A percentile compares a stretch with the other conserved stretches of the same genome.
Conservation (phyloP, 805 yeast species). For the Candida lessepsii region DNA sequence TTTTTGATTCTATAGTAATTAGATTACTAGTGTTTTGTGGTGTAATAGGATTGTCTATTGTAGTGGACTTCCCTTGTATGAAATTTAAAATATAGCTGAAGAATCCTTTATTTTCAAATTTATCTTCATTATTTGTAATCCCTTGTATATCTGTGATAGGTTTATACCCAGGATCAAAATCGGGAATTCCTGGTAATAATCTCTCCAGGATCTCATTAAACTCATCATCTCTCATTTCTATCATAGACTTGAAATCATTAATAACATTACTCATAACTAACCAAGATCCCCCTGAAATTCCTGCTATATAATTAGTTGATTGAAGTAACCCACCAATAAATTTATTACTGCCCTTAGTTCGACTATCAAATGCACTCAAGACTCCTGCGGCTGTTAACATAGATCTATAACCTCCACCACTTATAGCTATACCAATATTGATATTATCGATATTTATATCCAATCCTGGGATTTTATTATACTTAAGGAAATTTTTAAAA, state of each 20-base stretch:
- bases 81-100: not conserved
- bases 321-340: constrained; percentile 12
- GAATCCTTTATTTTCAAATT: not conserved
- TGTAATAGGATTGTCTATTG: not conserved
- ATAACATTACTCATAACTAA: constrained; percentile 47
- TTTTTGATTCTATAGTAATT: constrained; percentile 6
- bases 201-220: constrained; percentile 48
- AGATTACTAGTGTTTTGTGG: not conserved
- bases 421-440: constrained; percentile 40
- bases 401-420: constrained; percentile 59
- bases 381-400: constrained; percentile 61
- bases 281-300: constrained; percentile 77
- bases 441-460: constrained; percentile 13
- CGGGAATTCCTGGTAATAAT: constrained; percentile 57
- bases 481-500: constrained; percentile 16
- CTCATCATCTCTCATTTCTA: constrained; percentile 19
- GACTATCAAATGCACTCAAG: constrained; percentile 47
- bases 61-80: not conserved
- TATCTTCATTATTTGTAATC: no score
- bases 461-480: constrained; percentile 28
- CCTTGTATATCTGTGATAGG: no score
- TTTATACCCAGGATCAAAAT: constrained; percentile 36
- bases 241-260: constrained; percentile 29
- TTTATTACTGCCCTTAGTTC: constrained; percentile 29
- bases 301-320: constrained; percentile 51